These are phyloP conservation scores for Schwanniomyces yamadae DNA, from an alignment of 805 yeast species.

Conservation along the genomic window DNA sequence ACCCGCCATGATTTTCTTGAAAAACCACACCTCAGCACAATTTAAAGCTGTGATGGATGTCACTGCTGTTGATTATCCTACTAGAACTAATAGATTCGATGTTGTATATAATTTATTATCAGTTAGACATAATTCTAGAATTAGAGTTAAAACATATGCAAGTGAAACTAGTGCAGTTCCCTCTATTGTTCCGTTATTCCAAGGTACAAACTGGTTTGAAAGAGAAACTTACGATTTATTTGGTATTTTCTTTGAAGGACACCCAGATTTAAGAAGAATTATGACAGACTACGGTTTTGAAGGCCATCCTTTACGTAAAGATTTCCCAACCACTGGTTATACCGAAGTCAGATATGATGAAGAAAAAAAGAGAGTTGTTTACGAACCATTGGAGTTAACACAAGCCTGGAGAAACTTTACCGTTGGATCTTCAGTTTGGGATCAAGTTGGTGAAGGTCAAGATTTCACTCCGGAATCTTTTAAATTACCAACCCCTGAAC, in stretches of 20 bases:
- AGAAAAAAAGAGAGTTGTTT: conserved; percentile 84
- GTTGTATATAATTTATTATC: conserved; percentile 82
- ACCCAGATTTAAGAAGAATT: conserved; percentile 86
- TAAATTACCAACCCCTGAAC: conserved; percentile 79
- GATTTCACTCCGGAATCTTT: conserved; percentile 80
- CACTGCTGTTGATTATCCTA: conserved; percentile 85
- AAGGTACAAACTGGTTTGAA: conserved; percentile 89
- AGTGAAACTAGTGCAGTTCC: conserved; percentile 82
- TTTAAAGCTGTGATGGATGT: conserved; percentile 76
- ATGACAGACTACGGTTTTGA: conserved; percentile 91
- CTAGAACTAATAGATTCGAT: conserved; percentile 81
- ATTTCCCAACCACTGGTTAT: conserved; percentile 90
- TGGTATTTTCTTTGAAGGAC: conserved; percentile 85
- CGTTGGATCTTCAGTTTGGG: conserved; percentile 89
- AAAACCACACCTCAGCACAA: conserved; percentile 78
- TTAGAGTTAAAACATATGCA: conserved; percentile 86
- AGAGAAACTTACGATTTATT: conserved; percentile 86
- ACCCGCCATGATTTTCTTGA: conserved; percentile 69
- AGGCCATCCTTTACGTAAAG: conserved; percentile 89
- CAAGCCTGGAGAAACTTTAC: conserved; percentile 91
- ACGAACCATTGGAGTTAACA: conserved; percentile 86
- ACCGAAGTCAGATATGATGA: conserved; percentile 89
- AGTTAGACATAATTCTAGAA: conserved; percentile 80
- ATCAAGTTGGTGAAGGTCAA: conserved; percentile 84
- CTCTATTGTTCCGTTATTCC: conserved; percentile 64